Evolutionary conservation across 1,284 basidiomycete genomes (phyloP), one percentile per base, ranked within the genome.

Genomic region (Naganishia sp.): DNA sequence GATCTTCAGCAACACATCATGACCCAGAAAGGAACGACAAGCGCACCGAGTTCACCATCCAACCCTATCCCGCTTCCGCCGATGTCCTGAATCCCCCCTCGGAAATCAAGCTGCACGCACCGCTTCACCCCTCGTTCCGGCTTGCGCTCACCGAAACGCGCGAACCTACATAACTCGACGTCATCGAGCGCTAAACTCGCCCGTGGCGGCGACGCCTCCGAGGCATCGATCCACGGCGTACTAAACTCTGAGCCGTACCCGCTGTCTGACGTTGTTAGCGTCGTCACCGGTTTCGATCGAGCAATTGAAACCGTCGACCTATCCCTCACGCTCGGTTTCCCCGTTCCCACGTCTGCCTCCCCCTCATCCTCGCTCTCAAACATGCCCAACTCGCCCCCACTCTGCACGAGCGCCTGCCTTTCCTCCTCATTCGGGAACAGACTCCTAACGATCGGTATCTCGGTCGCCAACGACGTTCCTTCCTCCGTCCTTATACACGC

Each of bases 101-200:
- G 70, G 55, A 77, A 70, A 69, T 79, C 75, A 6, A 79, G 69
- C 68, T 79, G 78, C 36, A 79, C 66, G 69, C 78, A 79, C 44
- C 74, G 70, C 71, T 77, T 77, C 50, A 69, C 68, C 21, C 57
- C 54, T 55, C 31, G 64, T 28, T 60, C 55, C 36, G 45, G 43
- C 45, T 50, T 53, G 10, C 52, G 48, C 36, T 28, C 42, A 16
- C 25, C 55, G n/a, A 25, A 10, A 16, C 23, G 33, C 18, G 9
- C 48, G 15, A 21, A 21, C 5, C 33, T 50, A 21, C 55, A n/a
- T 11, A 31, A 31, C 55, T 10, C 33, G 57, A 36, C 25, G 48
- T 33, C 54, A 18, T 52, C 46, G 31, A 52, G 45, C 33, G 25
- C 45, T 9, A 18, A 23, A 15, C 45, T 9, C n/a, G 55, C 16